Evolutionary conservation across 805 yeast species (phyloP), one percentile per base, ranked within the genome.

Genomic region (Suhomyces pyralidae): DNA sequence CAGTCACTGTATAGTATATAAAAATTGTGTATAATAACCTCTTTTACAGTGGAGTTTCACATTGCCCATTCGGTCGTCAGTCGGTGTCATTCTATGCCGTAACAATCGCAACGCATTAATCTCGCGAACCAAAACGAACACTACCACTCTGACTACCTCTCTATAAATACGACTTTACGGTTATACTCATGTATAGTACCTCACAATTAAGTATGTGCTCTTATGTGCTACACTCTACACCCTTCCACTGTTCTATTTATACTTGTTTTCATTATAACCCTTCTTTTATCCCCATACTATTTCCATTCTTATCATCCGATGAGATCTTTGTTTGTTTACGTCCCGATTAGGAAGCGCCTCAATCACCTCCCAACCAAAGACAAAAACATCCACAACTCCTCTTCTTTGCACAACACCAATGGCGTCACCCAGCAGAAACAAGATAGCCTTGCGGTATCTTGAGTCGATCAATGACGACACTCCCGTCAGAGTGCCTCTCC

Each of bases 391-490:
- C 7, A 17, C 42, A 38, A 17, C 24, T 14, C 20, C 34, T 26
- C 19, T 15, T 12, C 24, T 19, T 38, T 38, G 24, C 14, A 19
- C 7, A 17, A 17, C 24, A 38, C 40, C 42, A 32, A 49, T 50
- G 57, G 46, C 57, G 20, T 34, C 51, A 15, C 61, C 55, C 19
- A 52, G 50, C 10, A 38, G 42, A 38, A 38, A 38, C 42, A 71
- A 70, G 51, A 62, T 72, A 19, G 74, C 77, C 7, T 56, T 68
- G 36, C 61, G 68, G 54, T 74, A 74, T 54, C 59, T 74, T 48
- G 73, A 71, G 47, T 60, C 74, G 6, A 59, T 73, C 24, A 64
- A 65, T 40, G 68, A 66, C 46, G 62, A 58, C 3, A 56, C 64
- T 15, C 65, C 71, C 3, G 49, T 64, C 9, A 58, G 70, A 49